A percentile compares a stretch with the other conserved stretches of the same genome.
Evolutionary conservation across 352 stramenopile genomes (phyloP).

Genomic region (Phytophthora macrochlamydospora): DNA sequence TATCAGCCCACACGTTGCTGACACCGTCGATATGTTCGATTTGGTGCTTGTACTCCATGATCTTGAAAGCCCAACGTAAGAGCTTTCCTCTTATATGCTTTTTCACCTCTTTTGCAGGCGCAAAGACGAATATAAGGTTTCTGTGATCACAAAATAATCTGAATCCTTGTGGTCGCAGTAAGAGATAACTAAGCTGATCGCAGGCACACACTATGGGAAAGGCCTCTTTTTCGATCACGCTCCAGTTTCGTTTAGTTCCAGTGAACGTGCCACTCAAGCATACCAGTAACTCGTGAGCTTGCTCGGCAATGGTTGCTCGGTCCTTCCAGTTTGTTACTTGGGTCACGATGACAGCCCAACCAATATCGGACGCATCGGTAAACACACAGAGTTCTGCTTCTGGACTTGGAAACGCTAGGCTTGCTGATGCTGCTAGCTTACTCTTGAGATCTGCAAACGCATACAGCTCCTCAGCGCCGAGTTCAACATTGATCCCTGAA

Average conservation of each 20-base stretch:
- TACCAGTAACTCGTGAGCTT: not conserved
- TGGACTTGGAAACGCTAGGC: not conserved
- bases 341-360: not conserved
- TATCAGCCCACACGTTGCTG: constrained; percentile 20
- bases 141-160: not conserved
- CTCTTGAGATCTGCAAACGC: not conserved
- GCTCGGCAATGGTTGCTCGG: not conserved
- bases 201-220: not conserved
- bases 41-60: constrained; percentile 12
- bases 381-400: not conserved
- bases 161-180: not conserved
- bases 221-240: constrained; percentile 6
- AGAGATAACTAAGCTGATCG: not conserved
- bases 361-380: not conserved
- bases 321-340: not conserved
- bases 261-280: not conserved
- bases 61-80: constrained; percentile 7
- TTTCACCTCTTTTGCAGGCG: constrained; percentile 7
- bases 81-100: constrained; percentile 14
- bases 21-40: constrained; percentile 17
- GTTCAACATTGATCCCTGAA: not conserved
- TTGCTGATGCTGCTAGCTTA: not conserved
- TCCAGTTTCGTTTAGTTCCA: not conserved
- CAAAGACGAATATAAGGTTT: constrained; percentile 6
- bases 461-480: not conserved